Percentiles rank a stretch among this genome's conserved stretches.
Conservation (phyloP, 2,329 filamentous ascomycete genomes). For the Stagonosporopsis chrysanthemi region DNA sequence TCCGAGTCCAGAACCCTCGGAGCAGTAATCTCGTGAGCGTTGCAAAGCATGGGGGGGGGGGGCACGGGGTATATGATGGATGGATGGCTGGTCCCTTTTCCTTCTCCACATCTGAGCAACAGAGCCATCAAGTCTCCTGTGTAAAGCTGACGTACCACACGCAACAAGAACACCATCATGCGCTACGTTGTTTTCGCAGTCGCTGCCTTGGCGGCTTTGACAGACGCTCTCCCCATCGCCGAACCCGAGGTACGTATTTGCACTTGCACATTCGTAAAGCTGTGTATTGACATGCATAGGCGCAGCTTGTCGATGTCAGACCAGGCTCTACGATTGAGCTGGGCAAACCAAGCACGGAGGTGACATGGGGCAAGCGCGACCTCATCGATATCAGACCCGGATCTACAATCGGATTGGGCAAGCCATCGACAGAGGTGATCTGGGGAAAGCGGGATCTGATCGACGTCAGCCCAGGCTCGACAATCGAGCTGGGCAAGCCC, state of each 20-base stretch:
- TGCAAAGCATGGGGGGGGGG: not conserved
- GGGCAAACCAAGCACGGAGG: slow-evolving; percentile 17
- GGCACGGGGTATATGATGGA: not conserved
- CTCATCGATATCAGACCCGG: not conserved
- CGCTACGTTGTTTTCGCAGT: not conserved
- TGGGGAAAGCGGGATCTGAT: slow-evolving; percentile 24
- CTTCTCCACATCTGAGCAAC: not conserved
- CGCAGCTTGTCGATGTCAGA: not conserved
- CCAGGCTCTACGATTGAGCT: slow-evolving; percentile 19
- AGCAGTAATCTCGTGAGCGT: not conserved
- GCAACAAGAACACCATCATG: not conserved
- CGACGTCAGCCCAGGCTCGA: slow-evolving; percentile 2
- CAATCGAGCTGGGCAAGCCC: slow-evolving; percentile 26
- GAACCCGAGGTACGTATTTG: not conserved
- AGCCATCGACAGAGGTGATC: slow-evolving; percentile 25
- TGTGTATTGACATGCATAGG: not conserved
- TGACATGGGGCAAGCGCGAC: slow-evolving; percentile 31
- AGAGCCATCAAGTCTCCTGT: too few relatives aligned
- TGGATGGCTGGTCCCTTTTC: not conserved
- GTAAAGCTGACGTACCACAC: too few relatives aligned
- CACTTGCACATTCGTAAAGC: too few relatives aligned
- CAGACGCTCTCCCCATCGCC: not conserved
- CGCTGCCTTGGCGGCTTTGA: not conserved
- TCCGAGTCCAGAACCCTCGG: not conserved
- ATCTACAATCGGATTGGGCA: slow-evolving; percentile 24